Base-by-base conservation (phyloP, 805 yeast species). In the Ogataea parapolymorpha region DNA sequence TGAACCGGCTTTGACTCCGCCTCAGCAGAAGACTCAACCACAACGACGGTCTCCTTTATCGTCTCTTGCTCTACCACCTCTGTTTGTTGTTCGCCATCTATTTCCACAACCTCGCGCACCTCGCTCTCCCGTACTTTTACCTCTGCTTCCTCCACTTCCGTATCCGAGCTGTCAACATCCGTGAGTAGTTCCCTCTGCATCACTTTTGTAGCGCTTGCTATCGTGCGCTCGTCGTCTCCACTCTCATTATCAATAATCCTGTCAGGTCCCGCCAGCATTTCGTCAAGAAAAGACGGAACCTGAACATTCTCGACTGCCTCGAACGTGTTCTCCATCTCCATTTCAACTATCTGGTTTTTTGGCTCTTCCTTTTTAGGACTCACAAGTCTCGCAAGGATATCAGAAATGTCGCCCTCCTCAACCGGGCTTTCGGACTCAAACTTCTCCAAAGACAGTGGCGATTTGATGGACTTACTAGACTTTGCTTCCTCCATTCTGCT, bases 201-300 rank as follows among this genome's bases (percentile, higher is more conserved):
- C 13, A 7, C 5, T 25, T 25, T 25, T 1, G 25, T 32, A 15
- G 43, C 13, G 28, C 40, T 42, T 35, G 44, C 48, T 12, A 48
- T 37, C 24, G 56, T 52, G 20, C 38, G 35, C 17, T 50, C 56
- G 26, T 56, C 56, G 26, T 52, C 58, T 1, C 41, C 18, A 41
- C 45, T 45, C 13, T 46, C 51, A 11, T 43, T 14, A 8, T 46
- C 43, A 26, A 56, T n/a, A 26, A 23, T 28, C 42, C 55, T 48
- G 6, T 58, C 56, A 32, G 61, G 63, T 3, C 58, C 60, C 3
- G 13, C 9, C 16, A 39, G 13, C 4, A 32, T 27, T n/a, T 42
- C 41, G 5, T 32, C 24, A 3, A 37, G 11, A 12, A 25, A 38
- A 8, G 18, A 12, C 6, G 45, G 45, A 29, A 32, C 26, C 10